These are phyloP conservation scores for Misopates orontium DNA, from an alignment of 257 asterid genomes.

Conservation along the genomic window DNA sequence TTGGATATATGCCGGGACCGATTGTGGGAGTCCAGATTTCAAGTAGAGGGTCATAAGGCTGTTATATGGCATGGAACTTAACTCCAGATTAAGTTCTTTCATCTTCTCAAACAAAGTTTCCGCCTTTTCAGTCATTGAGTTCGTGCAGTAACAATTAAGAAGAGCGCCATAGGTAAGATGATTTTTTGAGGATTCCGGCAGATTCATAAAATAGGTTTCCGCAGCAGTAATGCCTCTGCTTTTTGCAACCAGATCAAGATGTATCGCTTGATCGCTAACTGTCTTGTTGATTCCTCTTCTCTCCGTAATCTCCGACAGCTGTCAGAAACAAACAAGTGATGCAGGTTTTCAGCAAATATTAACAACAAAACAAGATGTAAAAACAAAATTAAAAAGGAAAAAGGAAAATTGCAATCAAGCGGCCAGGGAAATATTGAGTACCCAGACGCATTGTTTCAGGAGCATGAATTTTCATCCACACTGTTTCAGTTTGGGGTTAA, in stretches of 20 bases:
- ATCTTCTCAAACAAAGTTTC: constrained; percentile 69
- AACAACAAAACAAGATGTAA: neutral
- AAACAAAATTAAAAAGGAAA: neutral
- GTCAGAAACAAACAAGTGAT: constrained; percentile 25
- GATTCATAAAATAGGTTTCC: constrained; percentile 65
- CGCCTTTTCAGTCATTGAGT: constrained; percentile 66
- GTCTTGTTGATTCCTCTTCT: constrained; percentile 94
- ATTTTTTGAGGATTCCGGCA: constrained; percentile 75
- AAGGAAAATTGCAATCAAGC: constrained; percentile 1
- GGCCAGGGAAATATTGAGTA: neutral
- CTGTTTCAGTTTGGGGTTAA: neutral
- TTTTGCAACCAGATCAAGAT: constrained; percentile 84
- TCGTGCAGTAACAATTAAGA: constrained; percentile 86
- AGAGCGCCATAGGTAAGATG: constrained; percentile 85
- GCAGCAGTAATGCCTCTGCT: constrained; percentile 65
- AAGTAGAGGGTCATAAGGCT: constrained; percentile 82
- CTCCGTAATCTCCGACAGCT: constrained; percentile 82
- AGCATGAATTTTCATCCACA: neutral
- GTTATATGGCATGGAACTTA: constrained; percentile 81
- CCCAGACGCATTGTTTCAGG: too few relatives aligned
- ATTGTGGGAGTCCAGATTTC: constrained; percentile 54
- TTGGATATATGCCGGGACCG: constrained; percentile 65
- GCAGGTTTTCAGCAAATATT: neutral
- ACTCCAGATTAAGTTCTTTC: constrained; percentile 80
- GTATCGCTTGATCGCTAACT: constrained; percentile 79